Evolutionary conservation across 257 asterid species (phyloP).

Genomic region (Phtheirospermum japonicum): DNA sequence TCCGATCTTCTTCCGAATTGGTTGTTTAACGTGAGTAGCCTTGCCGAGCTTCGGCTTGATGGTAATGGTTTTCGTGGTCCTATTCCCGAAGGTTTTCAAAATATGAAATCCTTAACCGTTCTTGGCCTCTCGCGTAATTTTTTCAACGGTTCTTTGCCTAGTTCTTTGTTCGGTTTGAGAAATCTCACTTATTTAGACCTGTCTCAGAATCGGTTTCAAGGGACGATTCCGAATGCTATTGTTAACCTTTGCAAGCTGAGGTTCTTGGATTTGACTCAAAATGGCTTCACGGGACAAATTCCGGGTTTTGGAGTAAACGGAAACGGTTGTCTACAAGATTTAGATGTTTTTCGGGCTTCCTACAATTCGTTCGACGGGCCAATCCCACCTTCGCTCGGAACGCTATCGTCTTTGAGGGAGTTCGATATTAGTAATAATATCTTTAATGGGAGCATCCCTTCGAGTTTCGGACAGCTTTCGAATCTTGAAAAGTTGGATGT

Average conservation of each 20-base stretch:
- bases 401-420: too few relatives aligned
- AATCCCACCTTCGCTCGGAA: conserved; percentile 18
- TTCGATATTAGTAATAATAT: too few relatives aligned
- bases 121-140: too few relatives aligned
- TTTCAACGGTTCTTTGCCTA: conserved; percentile 22
- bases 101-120: conserved; percentile 12
- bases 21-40: conserved; percentile 19
- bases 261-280: conserved; percentile 24
- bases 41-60: conserved; percentile 32
- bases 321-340: conserved; percentile 16
- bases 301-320: conserved; percentile 19
- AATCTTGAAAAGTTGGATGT: conserved; percentile 26
- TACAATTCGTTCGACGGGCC: conserved; percentile 21
- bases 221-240: conserved; percentile 8
- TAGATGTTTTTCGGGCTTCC: conserved; percentile 19
- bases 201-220: conserved; percentile 16
- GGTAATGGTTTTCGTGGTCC: conserved; percentile 25
- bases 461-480: conserved; percentile 24
- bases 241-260: conserved; percentile 27
- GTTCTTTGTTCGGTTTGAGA: conserved; percentile 24
- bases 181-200: conserved; percentile 28
- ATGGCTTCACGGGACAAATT: conserved; percentile 12
- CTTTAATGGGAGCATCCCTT: conserved; percentile 21
- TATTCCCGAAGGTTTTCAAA: conserved; percentile 9
- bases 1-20: conserved; percentile 21